Conservation (phyloP, 768 basidiomycete genomes). For the Auricularia sp. region DNA sequence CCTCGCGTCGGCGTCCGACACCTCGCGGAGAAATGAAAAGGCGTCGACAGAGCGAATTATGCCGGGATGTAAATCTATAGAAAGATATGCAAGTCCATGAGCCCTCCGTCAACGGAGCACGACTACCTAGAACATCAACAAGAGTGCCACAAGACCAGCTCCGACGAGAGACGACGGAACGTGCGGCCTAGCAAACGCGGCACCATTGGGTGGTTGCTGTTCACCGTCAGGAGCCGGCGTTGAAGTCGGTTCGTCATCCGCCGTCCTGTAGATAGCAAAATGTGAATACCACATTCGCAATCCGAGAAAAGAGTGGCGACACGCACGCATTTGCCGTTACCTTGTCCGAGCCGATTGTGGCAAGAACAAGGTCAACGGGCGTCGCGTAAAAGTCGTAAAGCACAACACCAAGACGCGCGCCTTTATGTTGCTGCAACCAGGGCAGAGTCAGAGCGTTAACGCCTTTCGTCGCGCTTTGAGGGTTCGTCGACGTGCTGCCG, state of each 20-base stretch:
- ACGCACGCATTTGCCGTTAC: neutral
- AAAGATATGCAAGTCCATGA: too few species aligned
- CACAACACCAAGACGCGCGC: conserved; percentile 7
- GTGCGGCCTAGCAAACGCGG: neutral
- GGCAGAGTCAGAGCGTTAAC: neutral
- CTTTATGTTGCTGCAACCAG: neutral
- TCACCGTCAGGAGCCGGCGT: neutral
- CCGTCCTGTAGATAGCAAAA: neutral
- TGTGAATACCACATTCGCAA: neutral
- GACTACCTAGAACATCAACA: too few species aligned
- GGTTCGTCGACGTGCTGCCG: conserved; percentile 3
- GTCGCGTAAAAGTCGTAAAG: conserved; percentile 9
- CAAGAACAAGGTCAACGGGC: neutral
- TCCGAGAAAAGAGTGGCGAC: neutral
- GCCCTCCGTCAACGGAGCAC: too few species aligned
- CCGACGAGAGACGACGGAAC: neutral
- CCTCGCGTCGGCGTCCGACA: too few species aligned
- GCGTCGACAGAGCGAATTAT: too few species aligned
- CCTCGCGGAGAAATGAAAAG: too few species aligned
- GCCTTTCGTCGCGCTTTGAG: neutral
- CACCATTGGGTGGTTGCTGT: neutral
- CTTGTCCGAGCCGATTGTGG: conserved; percentile 2
- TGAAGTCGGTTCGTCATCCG: neutral
- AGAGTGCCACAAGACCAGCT: too few species aligned
- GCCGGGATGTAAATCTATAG: too few species aligned